Base-by-base conservation (phyloP, 2,329 filamentous ascomycete genomes). In the Colletotrichum truncatum region DNA sequence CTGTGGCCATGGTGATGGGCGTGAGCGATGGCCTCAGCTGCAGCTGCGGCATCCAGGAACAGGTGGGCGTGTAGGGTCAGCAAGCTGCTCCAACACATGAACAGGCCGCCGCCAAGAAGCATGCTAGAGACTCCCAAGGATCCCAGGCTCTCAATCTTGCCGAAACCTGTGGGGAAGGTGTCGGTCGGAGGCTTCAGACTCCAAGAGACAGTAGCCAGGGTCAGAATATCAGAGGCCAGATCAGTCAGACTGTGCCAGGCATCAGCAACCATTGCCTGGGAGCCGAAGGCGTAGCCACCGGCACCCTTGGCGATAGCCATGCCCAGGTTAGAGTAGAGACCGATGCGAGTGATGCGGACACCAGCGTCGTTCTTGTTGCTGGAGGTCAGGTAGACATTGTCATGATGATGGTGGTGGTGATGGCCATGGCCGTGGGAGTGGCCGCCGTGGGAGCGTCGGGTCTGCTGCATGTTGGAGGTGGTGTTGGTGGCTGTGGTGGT, bases 121-220 rank as follows among this genome's bases (percentile, higher is more conserved):
- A 99, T 92, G 68, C 94, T 90, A 71, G 94, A 98, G 32, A 99
- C 96, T 14, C 95, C 96, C 64, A 99, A 82, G 21, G 94, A 96
- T 18, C 96, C 96, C 74, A 99, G 81, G 73, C 94, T 97, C 83
- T 99, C 96, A n/a, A 99, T 88, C 82, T 99, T 99, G 75, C 96
- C 96, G 75, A 97, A 99, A 2, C 96, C 96, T 72, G 90, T 89
- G 2, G 96, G 96, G 75, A 97, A 99, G 39, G 87, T 87, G 58
- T 91, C 86, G 10, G 92, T 93, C 0, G 96, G 94, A 6, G 93
- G 91, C 72, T 92, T 93, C 66, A 98, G 81, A 65, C 94, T 97
- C 89, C 93, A 97, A 18, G 94, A 95, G 48, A 99, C 94, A 9
- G 96, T 99, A 14, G 93, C 93, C 18, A 99, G 86, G 1, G 96